A percentile compares a stretch with the other conserved stretches of the same genome.
Conservation (phyloP, 345 rosid genomes). For the Eucalyptus marginata region DNA sequence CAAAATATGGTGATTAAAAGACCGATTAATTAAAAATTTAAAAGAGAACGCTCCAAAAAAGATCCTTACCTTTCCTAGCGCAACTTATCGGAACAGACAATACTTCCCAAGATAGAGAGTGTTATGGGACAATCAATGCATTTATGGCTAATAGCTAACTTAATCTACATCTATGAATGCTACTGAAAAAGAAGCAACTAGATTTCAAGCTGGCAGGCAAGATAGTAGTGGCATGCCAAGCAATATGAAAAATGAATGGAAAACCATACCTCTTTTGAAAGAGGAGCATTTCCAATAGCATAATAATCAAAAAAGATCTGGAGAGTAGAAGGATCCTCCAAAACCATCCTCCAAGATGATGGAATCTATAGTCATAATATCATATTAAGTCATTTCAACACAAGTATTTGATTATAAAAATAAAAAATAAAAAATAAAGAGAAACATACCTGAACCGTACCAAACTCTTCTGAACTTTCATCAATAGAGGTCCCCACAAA, state of each 20-base stretch:
- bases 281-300: constrained; percentile 58
- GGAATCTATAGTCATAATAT: constrained; percentile 51
- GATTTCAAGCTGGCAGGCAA: not conserved
- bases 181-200: not conserved
- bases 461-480: constrained; percentile 99
- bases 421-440: not conserved
- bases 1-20: not conserved
- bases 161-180: not conserved
- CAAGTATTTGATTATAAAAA: not conserved
- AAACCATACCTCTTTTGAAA: constrained; percentile 83
- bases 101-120: not conserved
- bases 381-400: not conserved
- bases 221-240: not conserved
- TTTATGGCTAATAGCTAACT: not conserved
- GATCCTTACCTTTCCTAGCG: not conserved
- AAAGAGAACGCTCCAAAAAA: not conserved
- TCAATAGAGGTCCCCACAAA: constrained; percentile 97
- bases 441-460: constrained; percentile 82
- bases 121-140: not conserved
- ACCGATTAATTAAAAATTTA: not conserved
- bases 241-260: not conserved
- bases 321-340: constrained; percentile 89
- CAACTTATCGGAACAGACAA: not conserved
- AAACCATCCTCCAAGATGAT: constrained; percentile 71
- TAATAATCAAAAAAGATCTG: constrained; percentile 97